A percentile compares a stretch with the other conserved stretches of the same genome.
Evolutionary conservation across 257 asterid species (phyloP).

Genomic region (Solanum verrucosum): DNA sequence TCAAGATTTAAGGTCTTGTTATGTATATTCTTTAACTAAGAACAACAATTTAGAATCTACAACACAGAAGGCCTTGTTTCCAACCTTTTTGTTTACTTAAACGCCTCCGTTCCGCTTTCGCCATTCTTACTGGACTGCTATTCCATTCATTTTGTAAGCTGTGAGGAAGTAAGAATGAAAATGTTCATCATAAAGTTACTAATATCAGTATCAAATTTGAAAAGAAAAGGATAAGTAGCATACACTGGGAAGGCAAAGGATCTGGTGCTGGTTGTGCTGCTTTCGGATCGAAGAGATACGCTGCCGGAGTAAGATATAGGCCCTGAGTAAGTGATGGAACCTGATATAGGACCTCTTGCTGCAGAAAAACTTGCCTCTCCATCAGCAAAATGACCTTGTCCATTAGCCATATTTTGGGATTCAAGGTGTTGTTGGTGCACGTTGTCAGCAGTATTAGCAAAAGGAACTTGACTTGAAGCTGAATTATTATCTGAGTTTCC

Average conservation of each 20-base stretch:
- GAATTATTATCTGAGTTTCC: neutral
- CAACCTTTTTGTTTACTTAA: slow-evolving; percentile 58
- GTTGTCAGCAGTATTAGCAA: neutral
- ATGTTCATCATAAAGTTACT: neutral
- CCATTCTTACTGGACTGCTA: slow-evolving; percentile 95
- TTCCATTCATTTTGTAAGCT: slow-evolving; percentile 87
- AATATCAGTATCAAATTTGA: neutral
- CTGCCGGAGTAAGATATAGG: slow-evolving; percentile 63
- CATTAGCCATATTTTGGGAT: neutral
- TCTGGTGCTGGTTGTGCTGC: slow-evolving; percentile 75
- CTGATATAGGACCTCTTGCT: slow-evolving; percentile 15
- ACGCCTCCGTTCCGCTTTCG: slow-evolving; percentile 54
- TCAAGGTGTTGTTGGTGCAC: slow-evolving; percentile 2
- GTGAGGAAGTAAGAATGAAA: slow-evolving; percentile 5
- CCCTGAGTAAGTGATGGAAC: slow-evolving; percentile 52
- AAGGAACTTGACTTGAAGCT: neutral
- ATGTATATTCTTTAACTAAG: slow-evolving; percentile 9
- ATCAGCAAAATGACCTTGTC: slow-evolving; percentile 26
- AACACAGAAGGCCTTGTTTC: slow-evolving; percentile 79
- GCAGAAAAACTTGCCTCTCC: slow-evolving; percentile 83
- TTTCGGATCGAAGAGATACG: slow-evolving; percentile 77
- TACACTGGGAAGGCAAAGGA: slow-evolving; percentile 97
- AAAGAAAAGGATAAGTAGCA: neutral
- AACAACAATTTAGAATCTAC: slow-evolving; percentile 48
- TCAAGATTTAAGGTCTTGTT: slow-evolving; percentile 5